phyloP scores from a whole-genome alignment of 768 basidiomycete genomes.

The Boletus rex-veris region DNA sequence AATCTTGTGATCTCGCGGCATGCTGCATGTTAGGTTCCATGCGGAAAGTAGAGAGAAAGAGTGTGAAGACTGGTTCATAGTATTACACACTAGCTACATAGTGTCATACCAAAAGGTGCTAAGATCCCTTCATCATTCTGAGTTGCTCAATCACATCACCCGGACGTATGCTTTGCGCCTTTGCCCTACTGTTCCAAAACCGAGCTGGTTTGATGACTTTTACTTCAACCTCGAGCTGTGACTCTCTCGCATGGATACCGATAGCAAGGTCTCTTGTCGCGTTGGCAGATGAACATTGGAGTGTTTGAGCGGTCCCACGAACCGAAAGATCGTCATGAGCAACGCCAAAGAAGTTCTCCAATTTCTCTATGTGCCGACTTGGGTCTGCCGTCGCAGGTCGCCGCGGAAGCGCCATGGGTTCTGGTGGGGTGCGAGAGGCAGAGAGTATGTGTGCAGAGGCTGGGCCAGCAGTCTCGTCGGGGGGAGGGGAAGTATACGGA shows the following conservation, averaged over 20 bases:
- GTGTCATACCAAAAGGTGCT: no score
- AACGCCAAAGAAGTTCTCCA: conserved; percentile 17
- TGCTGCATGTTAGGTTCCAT: conserved; percentile 60
- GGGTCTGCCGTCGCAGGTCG: conserved; percentile 4
- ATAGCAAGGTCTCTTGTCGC: conserved; percentile 4
- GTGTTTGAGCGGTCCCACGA: background rate
- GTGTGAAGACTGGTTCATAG: no score
- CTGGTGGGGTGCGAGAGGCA: background rate
- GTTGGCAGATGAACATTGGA: background rate
- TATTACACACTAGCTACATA: no score
- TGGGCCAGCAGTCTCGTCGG: background rate
- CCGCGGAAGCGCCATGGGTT: background rate
- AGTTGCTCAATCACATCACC: conserved; percentile 43
- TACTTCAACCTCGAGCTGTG: conserved; percentile 34
- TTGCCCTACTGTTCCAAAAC: conserved; percentile 38
- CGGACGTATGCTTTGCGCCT: conserved; percentile 36
- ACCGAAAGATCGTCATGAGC: conserved; percentile 1
- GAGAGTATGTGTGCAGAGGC: background rate
- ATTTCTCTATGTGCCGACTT: conserved; percentile 10
- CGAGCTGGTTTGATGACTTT: conserved; percentile 35
- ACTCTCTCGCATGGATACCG: background rate
- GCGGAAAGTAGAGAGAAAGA: conserved; percentile 29
- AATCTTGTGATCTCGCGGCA: background rate
- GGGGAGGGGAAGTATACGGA: background rate
- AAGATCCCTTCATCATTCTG: conserved; percentile 37